These are phyloP conservation scores for Neofusicoccum sp. DNA, from an alignment of 2,329 filamentous ascomycete species.

Conservation along the genomic window DNA sequence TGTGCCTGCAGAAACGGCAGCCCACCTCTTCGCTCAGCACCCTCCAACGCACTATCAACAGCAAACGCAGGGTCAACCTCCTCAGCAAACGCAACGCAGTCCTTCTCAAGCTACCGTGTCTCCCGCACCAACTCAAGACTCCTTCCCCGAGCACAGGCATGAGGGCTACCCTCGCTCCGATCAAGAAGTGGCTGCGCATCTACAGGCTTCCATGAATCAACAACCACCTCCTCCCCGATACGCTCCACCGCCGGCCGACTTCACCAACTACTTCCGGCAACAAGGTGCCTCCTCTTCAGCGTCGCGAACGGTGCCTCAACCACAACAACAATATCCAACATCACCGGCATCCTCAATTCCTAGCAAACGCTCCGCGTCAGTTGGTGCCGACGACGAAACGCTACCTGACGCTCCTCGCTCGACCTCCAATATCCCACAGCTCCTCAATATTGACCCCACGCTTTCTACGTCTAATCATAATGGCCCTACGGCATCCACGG, in stretches of 20 bases:
- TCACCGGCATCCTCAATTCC: conserved; percentile 14
- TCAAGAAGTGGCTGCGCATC: conserved; percentile 14
- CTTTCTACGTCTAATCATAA: neutral
- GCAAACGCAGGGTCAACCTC: neutral
- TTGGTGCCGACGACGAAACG: neutral
- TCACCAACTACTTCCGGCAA: conserved; percentile 13
- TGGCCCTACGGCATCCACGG: neutral
- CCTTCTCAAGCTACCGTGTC: conserved; percentile 8
- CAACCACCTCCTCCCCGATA: neutral
- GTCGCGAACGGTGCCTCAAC: neutral
- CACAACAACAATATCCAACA: conserved; percentile 15
- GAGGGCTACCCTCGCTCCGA: conserved; percentile 12
- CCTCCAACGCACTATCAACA: conserved; percentile 13
- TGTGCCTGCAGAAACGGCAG: conserved; percentile 34
- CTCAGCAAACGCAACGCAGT: conserved; percentile 5
- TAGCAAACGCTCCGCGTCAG: conserved; percentile 13
- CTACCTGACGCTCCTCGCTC: conserved; percentile 11
- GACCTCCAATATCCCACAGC: conserved; percentile 10
- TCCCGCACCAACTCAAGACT: conserved; percentile 8
- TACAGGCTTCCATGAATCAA: conserved; percentile 8
- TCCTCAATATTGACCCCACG: conserved; percentile 13
- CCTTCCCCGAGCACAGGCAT: conserved; percentile 5
- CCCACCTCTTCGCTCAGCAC: conserved; percentile 15
- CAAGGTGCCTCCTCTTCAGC: neutral
- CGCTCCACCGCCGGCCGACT: conserved; percentile 13